These are phyloP conservation scores for Aspergillus olivimuriae DNA, from an alignment of 495 filamentous ascomycete species.

Conservation along the genomic window DNA sequence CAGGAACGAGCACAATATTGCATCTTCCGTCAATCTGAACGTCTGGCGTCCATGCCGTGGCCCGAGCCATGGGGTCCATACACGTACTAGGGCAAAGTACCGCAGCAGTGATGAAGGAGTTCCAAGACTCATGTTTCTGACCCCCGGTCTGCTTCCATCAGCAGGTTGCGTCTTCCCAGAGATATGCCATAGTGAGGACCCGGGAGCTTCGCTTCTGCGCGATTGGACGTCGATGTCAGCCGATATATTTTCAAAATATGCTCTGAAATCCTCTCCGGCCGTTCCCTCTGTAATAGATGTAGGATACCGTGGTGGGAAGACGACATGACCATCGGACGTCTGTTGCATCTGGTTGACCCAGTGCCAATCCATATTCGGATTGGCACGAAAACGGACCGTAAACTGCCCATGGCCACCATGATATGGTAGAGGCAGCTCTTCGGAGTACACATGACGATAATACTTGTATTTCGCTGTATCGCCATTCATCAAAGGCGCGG, in stretches of 20 bases:
- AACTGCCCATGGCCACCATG: constrained; percentile 46
- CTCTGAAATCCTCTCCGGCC: constrained; percentile 39
- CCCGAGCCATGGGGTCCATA: constrained; percentile 79
- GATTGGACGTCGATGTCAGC: constrained; percentile 49
- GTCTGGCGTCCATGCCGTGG: constrained; percentile 70
- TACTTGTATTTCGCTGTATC: constrained; percentile 13
- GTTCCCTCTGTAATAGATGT: constrained; percentile 8
- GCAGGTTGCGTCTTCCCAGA: constrained; percentile 49
- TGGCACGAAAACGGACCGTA: constrained; percentile 66
- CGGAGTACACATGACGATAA: constrained; percentile 35
- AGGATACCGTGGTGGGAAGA: constrained; percentile 29
- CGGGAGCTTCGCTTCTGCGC: constrained; percentile 59
- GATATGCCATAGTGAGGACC: constrained; percentile 66
- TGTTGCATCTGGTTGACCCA: constrained; percentile 66
- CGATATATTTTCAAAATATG: constrained; percentile 57
- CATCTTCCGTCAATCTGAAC: constrained; percentile 68
- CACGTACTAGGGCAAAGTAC: constrained; percentile 76
- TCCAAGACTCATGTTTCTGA: constrained; percentile 54
- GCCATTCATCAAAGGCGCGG: constrained; percentile 29
- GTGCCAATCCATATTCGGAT: constrained; percentile 53
- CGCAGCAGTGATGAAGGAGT: constrained; percentile 47
- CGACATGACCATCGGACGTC: constrained; percentile 55
- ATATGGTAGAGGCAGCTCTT: constrained; percentile 26
- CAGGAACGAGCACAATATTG: constrained; percentile 75
- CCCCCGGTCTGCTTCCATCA: constrained; percentile 48